These are phyloP conservation scores for Mycena belliarum DNA, from an alignment of 768 basidiomycete species.

Conservation along the genomic window DNA sequence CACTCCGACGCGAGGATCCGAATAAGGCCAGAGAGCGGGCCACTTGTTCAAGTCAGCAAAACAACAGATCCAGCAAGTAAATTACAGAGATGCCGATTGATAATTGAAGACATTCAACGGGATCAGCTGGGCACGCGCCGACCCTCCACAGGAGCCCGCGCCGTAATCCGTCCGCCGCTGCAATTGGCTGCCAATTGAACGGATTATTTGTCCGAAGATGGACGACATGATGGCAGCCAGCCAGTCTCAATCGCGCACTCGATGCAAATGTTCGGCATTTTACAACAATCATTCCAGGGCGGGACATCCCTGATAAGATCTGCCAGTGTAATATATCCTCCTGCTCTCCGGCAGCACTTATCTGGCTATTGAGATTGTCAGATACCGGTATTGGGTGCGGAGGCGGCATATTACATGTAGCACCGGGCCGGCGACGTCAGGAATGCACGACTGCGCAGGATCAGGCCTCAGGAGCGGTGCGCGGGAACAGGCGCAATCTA, in stretches of 20 bases:
- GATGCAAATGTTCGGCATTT: constrained; percentile 3
- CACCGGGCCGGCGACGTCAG: not conserved
- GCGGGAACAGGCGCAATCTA: not conserved
- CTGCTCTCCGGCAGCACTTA: too few species aligned
- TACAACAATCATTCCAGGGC: constrained; percentile 1
- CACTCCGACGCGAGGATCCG: too few species aligned
- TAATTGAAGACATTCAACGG: too few species aligned
- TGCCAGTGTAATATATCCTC: not conserved
- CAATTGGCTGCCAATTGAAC: constrained; percentile 4
- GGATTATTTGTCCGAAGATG: not conserved
- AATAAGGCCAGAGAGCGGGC: too few species aligned
- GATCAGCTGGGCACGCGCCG: not conserved
- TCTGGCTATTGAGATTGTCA: too few species aligned
- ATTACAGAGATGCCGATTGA: too few species aligned
- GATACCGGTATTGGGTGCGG: not conserved
- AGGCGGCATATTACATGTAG: not conserved
- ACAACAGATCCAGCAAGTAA: too few species aligned
- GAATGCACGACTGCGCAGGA: constrained; percentile 14
- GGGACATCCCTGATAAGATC: constrained; percentile 11
- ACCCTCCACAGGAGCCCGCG: too few species aligned
- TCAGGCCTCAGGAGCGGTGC: not conserved
- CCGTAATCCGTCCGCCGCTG: not conserved
- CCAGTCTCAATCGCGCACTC: not conserved
- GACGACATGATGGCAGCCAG: not conserved
- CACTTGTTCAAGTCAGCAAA: too few species aligned